phyloP scores from a whole-genome alignment of 2,329 filamentous ascomycete species.

The Talaromyces sp. region DNA sequence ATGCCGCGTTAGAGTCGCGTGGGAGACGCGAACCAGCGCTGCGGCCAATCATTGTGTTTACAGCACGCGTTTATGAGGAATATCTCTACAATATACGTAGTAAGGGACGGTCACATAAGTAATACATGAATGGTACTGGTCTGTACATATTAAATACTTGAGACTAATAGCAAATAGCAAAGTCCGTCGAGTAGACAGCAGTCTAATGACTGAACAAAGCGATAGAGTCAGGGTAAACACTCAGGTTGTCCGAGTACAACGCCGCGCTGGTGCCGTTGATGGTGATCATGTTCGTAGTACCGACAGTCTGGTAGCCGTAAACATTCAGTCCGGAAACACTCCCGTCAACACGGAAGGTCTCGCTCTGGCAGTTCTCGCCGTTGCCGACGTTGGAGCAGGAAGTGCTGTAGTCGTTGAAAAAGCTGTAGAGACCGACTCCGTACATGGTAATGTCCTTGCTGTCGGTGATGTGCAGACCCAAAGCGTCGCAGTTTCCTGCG shows the following conservation, averaged over 20 bases:
- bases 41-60: background rate
- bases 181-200: background rate
- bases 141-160: background rate
- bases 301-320: conserved; percentile 52
- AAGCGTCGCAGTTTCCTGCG: conserved; percentile 42
- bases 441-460: conserved; percentile 48
- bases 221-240: conserved; percentile 47
- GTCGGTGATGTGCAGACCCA: conserved; percentile 51
- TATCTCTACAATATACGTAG: too few relatives aligned
- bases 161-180: background rate
- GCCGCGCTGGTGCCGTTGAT: conserved; percentile 46
- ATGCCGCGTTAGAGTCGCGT: background rate
- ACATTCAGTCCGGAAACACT: conserved; percentile 27
- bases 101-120: too few relatives aligned
- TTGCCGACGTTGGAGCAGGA: conserved; percentile 41
- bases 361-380: conserved; percentile 48
- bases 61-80: background rate
- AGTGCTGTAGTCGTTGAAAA: conserved; percentile 55
- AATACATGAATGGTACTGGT: background rate
- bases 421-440: conserved; percentile 55
- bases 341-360: conserved; percentile 52
- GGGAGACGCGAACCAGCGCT: background rate
- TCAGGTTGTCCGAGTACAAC: conserved; percentile 48
- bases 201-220: conserved; percentile 36
- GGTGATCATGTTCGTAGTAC: conserved; percentile 48